Base-by-base conservation (phyloP, 2,329 filamentous ascomycete genomes). In the Colletotrichum godetiae region DNA sequence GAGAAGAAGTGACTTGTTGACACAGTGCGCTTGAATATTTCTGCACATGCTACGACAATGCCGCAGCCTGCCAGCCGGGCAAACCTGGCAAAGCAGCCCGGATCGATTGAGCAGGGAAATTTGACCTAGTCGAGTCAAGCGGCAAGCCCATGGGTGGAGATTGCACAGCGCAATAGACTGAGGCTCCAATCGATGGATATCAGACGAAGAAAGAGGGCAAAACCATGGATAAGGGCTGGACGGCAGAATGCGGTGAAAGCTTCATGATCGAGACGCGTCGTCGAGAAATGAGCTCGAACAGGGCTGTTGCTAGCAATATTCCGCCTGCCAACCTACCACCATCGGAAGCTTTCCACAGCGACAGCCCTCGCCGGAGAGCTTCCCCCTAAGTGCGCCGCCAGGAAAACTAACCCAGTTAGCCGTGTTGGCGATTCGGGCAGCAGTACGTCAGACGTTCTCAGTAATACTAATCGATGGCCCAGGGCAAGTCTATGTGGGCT, bases 61-160 rank as follows among this genome's bases (percentile, higher is more conserved):
- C 66, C 55, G 42, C 59, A 27, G 31, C 24, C 12, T 29, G 70
- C 58, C 65, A 63, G 53, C 58, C 24, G 52, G 69, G 69, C 33
- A 27, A 62, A 60, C 66, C 70, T 69, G 66, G 65, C 70, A 63
- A 12, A 35, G 37, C 24, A 59, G 3, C 42, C 24, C 55, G 56
- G 31, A 37, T 60, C 55, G 37, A 31, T 31, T 55, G 13, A 55
- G 35, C 52, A 71, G 55, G 53, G 53, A 70, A 31, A 60, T 56
- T 31, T 67, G 55, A 29, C n/a, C 24, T 12, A 15, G 19, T 56
- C 46, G 68, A 61, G 42, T 56, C 42, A 67, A 60, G 62, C 24
- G 42, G 33, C 42, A 67, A 60, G 62, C 24, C 31, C 15, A 52
- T 33, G 13, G 53, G 61, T 31, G 61, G 53, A 42, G 35, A 66